Evolutionary conservation across 306 rosid species (phyloP).

Genomic region (Lagenaria siceraria): DNA sequence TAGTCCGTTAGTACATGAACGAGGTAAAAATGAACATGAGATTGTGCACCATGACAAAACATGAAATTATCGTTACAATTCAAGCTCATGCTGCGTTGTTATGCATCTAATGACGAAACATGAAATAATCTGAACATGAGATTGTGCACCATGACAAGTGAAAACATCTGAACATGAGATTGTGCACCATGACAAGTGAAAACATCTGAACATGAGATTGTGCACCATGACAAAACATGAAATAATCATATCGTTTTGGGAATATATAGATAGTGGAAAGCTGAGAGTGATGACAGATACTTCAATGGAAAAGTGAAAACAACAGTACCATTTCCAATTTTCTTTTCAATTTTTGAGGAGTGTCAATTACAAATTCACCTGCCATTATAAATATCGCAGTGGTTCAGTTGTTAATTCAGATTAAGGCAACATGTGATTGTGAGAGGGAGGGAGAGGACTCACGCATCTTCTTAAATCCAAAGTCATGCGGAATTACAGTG

Average conservation of each 20-base stretch:
- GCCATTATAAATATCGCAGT: slow-evolving; percentile 18
- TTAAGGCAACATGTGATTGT: neutral
- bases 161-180: too few relatives aligned
- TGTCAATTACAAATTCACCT: slow-evolving; percentile 83
- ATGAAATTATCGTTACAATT: neutral
- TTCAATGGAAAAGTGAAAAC: slow-evolving; percentile 2
- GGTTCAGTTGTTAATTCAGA: neutral
- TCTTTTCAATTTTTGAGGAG: slow-evolving; percentile 76
- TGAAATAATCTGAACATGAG: too few relatives aligned
- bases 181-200: too few relatives aligned
- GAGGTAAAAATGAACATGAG: neutral
- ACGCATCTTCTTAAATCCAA: slow-evolving; percentile 87
- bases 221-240: neutral
- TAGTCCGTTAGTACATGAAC: neutral
- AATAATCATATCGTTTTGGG: neutral
- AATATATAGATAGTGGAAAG: neutral
- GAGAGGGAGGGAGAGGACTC: slow-evolving; percentile 30
- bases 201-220: neutral
- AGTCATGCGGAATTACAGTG: slow-evolving; percentile 92
- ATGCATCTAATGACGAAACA: too few relatives aligned
- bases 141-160: too few relatives aligned
- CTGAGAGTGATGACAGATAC: neutral
- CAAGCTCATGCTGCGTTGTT: neutral
- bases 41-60: neutral
- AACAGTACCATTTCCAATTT: slow-evolving; percentile 83